A percentile compares a stretch with the other conserved stretches of the same genome.
Evolutionary conservation across 139 green algal genomes (phyloP).

Genomic region (Ettlia oleoabundans): DNA sequence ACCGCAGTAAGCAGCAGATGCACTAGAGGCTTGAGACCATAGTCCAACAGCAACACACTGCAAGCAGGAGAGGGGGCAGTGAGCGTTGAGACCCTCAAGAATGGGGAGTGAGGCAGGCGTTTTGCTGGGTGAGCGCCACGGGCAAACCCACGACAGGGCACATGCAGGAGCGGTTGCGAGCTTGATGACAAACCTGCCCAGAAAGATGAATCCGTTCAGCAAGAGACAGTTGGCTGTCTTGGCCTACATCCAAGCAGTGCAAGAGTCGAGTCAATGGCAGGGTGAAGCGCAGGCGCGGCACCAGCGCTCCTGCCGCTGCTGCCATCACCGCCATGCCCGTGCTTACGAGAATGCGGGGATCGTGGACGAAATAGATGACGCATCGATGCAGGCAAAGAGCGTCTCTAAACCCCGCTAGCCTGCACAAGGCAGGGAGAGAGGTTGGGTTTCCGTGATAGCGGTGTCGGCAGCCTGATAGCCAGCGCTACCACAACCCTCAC

Average conservation of each 20-base stretch:
- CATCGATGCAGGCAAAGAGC: slow-evolving; percentile 45
- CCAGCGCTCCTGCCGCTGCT: too few species aligned
- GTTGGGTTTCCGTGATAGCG: too few species aligned
- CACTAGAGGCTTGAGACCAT: slow-evolving; percentile 41
- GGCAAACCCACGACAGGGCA: too few species aligned
- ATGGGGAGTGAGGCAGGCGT: neutral
- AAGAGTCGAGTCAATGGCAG: neutral
- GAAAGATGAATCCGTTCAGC: slow-evolving; percentile 71
- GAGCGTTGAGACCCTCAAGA: neutral
- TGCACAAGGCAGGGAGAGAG: neutral
- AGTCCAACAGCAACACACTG: slow-evolving; percentile 61
- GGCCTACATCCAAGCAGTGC: slow-evolving; percentile 42
- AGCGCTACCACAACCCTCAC: neutral
- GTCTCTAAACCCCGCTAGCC: slow-evolving; percentile 46
- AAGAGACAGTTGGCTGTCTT: slow-evolving; percentile 60
- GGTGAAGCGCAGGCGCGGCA: too few species aligned
- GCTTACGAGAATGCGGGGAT: slow-evolving; percentile 50
- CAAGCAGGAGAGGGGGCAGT: neutral
- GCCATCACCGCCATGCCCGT: too few species aligned
- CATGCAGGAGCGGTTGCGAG: too few species aligned
- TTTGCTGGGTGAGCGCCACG: neutral
- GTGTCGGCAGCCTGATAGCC: too few species aligned
- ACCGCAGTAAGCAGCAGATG: slow-evolving; percentile 52
- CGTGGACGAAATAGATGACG: slow-evolving; percentile 49
- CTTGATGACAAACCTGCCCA: slow-evolving; percentile 59